Base-by-base conservation (phyloP, 257 asterid species). In the Nicotiana sylvestris region DNA sequence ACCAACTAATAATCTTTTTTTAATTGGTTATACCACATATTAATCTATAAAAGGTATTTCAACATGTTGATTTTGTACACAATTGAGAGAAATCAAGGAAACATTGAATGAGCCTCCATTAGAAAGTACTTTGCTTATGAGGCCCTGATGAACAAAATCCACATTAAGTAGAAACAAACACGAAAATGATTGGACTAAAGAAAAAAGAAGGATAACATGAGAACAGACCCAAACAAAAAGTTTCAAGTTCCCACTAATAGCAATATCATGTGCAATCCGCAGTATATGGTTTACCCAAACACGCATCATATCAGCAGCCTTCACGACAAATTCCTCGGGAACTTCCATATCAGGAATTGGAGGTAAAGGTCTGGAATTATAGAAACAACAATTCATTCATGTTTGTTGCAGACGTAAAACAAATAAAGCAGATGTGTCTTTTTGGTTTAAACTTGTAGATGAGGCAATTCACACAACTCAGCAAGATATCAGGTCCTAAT, bases 321-420 rank as follows among this genome's bases (percentile, higher is more conserved):
- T 87, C 37, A 88, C 17, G 82, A 86, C 90, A 85, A 86, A 81
- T 83, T 89, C 95, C 87, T 93, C 98, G 6, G 99, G 86, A 82
- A 95, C 81, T 83, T 89, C 95, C 84, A 93, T 90, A 87, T 87
- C 90, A 64, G 98, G 99, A 69, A 95, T 91, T 21, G 99, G 98
- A 21, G 99, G 99, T 84, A 93, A 86, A 69, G 99, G 98, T 86
- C 98, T 95, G 82, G 76, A 64, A 76, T 67, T 84, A 53, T 13
- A 65, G 58, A 53, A 13, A 53, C 18, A 51, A 53, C 58, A 53
- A 53, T 10, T 53, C 58, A 13, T 53, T 53, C 58, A 53, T 21
- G 18, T 53, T 53, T 53, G 58, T 53, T 53, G 58, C 58, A 12
- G 58, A 53, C 18, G 6, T 13, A 13, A 53, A 53, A 53, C 4